A percentile compares a stretch with the other conserved stretches of the same genome.
Evolutionary conservation across 2,329 filamentous ascomycete species (phyloP).

Genomic region (Claviceps sorghi): DNA sequence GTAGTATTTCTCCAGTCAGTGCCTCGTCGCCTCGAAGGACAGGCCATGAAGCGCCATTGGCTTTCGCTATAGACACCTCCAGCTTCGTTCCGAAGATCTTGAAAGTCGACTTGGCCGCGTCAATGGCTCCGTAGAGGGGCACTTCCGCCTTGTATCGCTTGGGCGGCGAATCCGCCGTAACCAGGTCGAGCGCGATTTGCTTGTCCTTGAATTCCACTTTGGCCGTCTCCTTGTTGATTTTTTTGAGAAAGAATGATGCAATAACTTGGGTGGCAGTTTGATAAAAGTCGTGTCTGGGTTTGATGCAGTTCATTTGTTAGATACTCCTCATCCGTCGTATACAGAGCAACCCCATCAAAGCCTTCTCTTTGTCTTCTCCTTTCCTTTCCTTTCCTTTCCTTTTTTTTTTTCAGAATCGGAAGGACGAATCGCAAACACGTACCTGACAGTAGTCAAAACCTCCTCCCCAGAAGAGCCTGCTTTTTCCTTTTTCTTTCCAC

Average conservation of each 20-base stretch:
- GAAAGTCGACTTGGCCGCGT: conserved; percentile 58
- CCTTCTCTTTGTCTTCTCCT: background rate
- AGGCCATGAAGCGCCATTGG: conserved; percentile 69
- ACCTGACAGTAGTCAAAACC: conserved; percentile 64
- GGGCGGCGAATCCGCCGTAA: conserved; percentile 59
- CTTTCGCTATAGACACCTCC: conserved; percentile 59
- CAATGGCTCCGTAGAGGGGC: conserved; percentile 62
- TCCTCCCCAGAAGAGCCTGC: conserved; percentile 46
- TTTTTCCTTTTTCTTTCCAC: conserved; percentile 49
- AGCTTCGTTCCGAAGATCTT: conserved; percentile 82
- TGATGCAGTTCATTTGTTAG: background rate
- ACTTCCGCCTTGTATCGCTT: conserved; percentile 69
- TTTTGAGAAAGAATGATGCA: conserved; percentile 89
- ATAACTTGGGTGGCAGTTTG: conserved; percentile 78
- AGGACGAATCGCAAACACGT: conserved; percentile 13
- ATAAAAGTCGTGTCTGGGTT: conserved; percentile 64
- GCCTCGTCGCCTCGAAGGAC: conserved; percentile 67
- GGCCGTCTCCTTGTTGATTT: conserved; percentile 73
- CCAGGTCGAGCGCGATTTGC: conserved; percentile 61
- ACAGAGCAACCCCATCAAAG: background rate
- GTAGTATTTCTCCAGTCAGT: conserved; percentile 62
- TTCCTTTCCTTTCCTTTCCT: too few relatives aligned
- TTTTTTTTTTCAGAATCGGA: too few relatives aligned
- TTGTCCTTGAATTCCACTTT: conserved; percentile 53
- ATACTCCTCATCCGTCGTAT: background rate